phyloP scores from a whole-genome alignment of 75 land plant genomes.

The Pinus taeda region DNA sequence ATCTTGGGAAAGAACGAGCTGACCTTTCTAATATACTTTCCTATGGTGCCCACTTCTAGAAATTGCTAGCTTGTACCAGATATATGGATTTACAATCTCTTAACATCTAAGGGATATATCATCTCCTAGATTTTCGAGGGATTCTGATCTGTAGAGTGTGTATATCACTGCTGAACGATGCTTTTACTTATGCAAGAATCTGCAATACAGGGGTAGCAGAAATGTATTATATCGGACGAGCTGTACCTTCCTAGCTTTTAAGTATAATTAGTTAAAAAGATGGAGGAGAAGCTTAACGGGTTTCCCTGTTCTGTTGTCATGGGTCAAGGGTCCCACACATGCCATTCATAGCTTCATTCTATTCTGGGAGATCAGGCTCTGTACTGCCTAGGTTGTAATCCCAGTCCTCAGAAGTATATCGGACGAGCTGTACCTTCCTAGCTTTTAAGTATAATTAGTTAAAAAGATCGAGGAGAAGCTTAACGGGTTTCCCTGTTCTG shows the following conservation, averaged over 20 bases:
- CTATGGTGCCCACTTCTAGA: not conserved
- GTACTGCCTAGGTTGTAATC: not conserved
- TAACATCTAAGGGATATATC: not conserved
- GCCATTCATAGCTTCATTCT: not conserved
- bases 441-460: not conserved
- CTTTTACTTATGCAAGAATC: not conserved
- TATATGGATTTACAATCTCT: not conserved
- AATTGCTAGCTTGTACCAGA: not conserved
- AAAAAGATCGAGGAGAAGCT: not conserved
- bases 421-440: not conserved
- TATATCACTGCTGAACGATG: not conserved
- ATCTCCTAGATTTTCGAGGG: not conserved
- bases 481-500: not conserved
- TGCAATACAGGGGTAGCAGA: not conserved
- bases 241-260: not conserved
- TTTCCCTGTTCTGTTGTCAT: not conserved
- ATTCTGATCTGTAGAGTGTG: not conserved
- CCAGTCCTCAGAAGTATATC: not conserved
- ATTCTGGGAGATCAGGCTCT: not conserved
- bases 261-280: not conserved
- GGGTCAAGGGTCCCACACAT: not conserved
- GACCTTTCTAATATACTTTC: not conserved
- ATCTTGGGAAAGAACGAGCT: not conserved
- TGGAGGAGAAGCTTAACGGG: not conserved
- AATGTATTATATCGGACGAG: not conserved